Evolutionary conservation across 192 early-diverging fungal species (phyloP).

Genomic region (Martensiomyces pterosporus): DNA sequence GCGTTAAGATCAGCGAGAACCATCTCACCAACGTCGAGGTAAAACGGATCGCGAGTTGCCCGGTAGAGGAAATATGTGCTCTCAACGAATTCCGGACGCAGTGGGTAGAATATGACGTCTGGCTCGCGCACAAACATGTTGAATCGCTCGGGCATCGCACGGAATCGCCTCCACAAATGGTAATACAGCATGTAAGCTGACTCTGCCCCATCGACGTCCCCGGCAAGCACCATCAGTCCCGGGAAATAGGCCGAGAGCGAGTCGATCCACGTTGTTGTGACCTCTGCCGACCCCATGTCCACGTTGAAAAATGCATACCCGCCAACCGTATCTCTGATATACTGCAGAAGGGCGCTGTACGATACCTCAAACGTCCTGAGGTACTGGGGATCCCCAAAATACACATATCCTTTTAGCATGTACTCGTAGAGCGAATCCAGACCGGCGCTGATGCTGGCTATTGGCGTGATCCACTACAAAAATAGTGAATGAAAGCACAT

Average conservation of each 20-base stretch:
- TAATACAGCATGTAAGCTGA: conserved; percentile 77
- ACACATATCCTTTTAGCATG: conserved; percentile 79
- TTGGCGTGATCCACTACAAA: conserved; percentile 68
- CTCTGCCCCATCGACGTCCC: conserved; percentile 83
- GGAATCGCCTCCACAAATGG: conserved; percentile 83
- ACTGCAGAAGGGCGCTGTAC: conserved; percentile 62
- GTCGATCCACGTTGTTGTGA: conserved; percentile 78
- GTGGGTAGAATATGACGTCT: conserved; percentile 70
- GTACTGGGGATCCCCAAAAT: conserved; percentile 82
- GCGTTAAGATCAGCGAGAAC: conserved; percentile 75
- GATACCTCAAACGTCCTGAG: conserved; percentile 68
- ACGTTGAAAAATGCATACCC: conserved; percentile 85
- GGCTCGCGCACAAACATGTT: conserved; percentile 64
- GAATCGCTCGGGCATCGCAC: conserved; percentile 84
- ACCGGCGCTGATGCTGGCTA: conserved; percentile 81
- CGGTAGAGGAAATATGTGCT: conserved; percentile 89
- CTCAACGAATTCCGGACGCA: conserved; percentile 93
- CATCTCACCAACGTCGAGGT: conserved; percentile 86
- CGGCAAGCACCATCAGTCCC: conserved; percentile 85
- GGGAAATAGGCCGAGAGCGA: conserved; percentile 89
- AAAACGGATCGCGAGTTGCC: conserved; percentile 87
- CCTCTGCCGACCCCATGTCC: conserved; percentile 64
- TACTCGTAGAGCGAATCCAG: conserved; percentile 94
- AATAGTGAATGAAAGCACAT: too few species aligned
- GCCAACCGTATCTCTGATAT: conserved; percentile 61